phyloP scores from a whole-genome alignment of 1,139 yeast genomes.

The Geotrichum candidum region DNA sequence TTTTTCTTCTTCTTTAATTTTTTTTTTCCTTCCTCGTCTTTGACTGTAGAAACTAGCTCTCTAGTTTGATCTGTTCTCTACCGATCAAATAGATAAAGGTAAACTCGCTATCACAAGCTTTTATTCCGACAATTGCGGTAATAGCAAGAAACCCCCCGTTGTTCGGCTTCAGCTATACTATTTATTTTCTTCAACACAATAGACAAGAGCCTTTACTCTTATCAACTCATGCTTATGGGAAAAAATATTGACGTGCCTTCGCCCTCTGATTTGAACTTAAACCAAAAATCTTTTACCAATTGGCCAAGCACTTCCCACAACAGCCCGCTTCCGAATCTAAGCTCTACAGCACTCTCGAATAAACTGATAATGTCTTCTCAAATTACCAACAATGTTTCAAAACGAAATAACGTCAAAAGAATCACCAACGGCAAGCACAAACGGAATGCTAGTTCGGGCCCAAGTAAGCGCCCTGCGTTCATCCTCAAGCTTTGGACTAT shows the following conservation, averaged over 20 bases:
- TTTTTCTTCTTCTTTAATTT: neutral
- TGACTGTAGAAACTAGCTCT: neutral
- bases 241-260: neutral
- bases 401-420: constrained; percentile 16
- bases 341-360: neutral
- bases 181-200: neutral
- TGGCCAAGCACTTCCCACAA: constrained; percentile 9
- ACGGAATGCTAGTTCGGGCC: constrained; percentile 28
- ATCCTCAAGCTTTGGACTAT: constrained; percentile 91
- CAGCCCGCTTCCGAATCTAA: neutral
- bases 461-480: constrained; percentile 69
- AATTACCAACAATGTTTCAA: neutral
- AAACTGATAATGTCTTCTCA: constrained; percentile 11
- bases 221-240: neutral
- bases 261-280: neutral
- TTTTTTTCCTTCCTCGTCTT: neutral
- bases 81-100: neutral
- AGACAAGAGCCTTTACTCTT: neutral
- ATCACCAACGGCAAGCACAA: constrained; percentile 23
- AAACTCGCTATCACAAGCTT: neutral
- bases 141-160: neutral
- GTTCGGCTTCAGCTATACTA: neutral
- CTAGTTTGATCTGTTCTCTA: neutral
- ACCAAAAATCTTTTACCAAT: constrained; percentile 8
- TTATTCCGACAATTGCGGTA: neutral